These are phyloP conservation scores for Tetrahymena malaccensis DNA, from an alignment of 73 alveolate genomes.

Conservation along the genomic window DNA sequence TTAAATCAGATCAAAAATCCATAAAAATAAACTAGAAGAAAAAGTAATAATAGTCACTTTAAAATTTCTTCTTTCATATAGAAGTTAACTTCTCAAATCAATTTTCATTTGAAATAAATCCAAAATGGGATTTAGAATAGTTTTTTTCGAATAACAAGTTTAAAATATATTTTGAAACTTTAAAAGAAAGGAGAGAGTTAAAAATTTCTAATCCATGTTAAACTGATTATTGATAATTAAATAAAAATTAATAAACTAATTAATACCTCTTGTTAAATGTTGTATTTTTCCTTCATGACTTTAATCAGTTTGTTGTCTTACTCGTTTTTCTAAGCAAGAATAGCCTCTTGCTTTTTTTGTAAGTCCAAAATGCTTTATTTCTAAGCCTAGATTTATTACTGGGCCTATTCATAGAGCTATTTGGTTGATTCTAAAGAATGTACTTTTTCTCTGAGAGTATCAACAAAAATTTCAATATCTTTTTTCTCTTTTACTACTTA, in stretches of 20 bases:
- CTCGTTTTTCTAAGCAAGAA: not conserved
- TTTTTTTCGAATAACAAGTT: no score
- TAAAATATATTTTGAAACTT: no score
- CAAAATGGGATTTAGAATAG: no score
- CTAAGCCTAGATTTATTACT: not conserved
- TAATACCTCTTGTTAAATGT: not conserved
- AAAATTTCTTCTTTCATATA: not conserved
- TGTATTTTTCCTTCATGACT: not conserved
- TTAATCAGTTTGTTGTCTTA: not conserved
- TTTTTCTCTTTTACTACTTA: not conserved
- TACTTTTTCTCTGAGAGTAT: not conserved
- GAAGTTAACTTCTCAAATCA: not conserved
- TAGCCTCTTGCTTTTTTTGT: not conserved
- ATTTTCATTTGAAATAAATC: no score
- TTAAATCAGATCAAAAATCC: not conserved
- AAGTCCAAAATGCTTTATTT: not conserved
- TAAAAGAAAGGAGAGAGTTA: no score
- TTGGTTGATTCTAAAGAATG: not conserved
- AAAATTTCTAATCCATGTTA: no score
- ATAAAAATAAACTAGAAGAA: no score
- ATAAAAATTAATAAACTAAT: not conserved
- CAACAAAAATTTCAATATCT: not conserved
- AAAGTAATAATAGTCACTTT: not conserved
- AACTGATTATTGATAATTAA: not conserved
- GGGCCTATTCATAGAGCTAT: not conserved